These are phyloP conservation scores for Cryptococcus sp. DNA, from an alignment of 1,284 basidiomycete species.

Conservation along the genomic window DNA sequence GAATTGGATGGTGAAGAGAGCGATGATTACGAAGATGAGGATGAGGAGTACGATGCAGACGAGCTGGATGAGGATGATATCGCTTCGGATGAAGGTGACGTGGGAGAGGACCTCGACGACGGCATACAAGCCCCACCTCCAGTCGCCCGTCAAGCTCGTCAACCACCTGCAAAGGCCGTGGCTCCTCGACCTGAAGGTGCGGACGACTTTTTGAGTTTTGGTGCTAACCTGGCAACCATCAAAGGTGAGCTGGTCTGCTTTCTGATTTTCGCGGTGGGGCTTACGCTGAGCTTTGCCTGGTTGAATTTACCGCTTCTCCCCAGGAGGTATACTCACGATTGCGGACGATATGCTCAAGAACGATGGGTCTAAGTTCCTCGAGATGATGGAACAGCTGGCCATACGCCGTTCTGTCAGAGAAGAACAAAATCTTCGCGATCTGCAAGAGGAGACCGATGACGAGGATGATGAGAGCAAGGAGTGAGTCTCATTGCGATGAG, in stretches of 20 bases:
- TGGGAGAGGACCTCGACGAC: slow-evolving; percentile 67
- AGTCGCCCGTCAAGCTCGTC: slow-evolving; percentile 52
- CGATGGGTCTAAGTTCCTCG: slow-evolving; percentile 96
- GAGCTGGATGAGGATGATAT: slow-evolving; percentile 60
- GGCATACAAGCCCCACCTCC: slow-evolving; percentile 44
- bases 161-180: slow-evolving; percentile 37
- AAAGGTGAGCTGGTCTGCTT: slow-evolving; percentile 63
- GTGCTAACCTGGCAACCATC: slow-evolving; percentile 76
- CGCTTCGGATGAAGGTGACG: slow-evolving; percentile 67
- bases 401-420: slow-evolving; percentile 91
- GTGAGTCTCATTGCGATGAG: slow-evolving; percentile 35
- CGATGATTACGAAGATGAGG: slow-evolving; percentile 48
- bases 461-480: slow-evolving; percentile 60
- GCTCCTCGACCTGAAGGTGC: slow-evolving; percentile 48
- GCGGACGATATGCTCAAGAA: slow-evolving; percentile 98
- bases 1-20: slow-evolving; percentile 43
- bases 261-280: slow-evolving; percentile 19
- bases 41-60: slow-evolving; percentile 51
- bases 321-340: slow-evolving; percentile 93
- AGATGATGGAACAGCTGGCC: slow-evolving; percentile 99
- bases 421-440: slow-evolving; percentile 68
- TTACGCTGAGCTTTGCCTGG: slow-evolving; percentile 44
- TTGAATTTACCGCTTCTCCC: slow-evolving; percentile 51
- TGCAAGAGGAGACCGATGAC: slow-evolving; percentile 63
- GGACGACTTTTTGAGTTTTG: slow-evolving; percentile 75